Evolutionary conservation across 2,329 filamentous ascomycete species (phyloP), one percentile per base, ranked within the genome.

Genomic region (Fusarium denticulatum): DNA sequence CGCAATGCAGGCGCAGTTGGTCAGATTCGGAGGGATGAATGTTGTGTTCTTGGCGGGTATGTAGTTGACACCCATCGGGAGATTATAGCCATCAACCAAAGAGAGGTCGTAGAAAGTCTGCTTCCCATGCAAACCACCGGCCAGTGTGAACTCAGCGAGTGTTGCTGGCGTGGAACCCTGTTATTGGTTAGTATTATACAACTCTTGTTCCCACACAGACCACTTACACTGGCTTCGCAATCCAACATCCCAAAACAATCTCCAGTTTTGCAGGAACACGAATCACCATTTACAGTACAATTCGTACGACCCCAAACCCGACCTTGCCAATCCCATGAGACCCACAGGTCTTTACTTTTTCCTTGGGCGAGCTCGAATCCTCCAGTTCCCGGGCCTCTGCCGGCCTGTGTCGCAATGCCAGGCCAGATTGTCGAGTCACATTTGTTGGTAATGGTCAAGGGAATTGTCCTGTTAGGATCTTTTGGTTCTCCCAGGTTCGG

Each of bases 21-120:
- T 93, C 28, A 94, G 86, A 77, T 94, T 95, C 14, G 92, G 92
- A 18, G 93, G 92, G 66, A 95, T 91, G 61, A 92, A 87, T 3
- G 85, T 87, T 13, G 88, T 86, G 75, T 93, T 91, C 60, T 88
- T 86, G 28, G 91, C 88, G 7, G 89, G 88, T 32, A 89, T 85
- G 74, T 90, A 88, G 61, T 87, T 85, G 78, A 90, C 89, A 36
- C 89, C 91, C 70, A 95, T 80, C 4, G 93, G 92, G 3, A 96
- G 82, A 79, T 96, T 96, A 86, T 96, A 96, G 55, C 94, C 94
- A 79, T 96, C 94, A 28, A 96, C 94, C 6, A 96, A 86, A 45
- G 93, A 95, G 71, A 96, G 93, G 81, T 96, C 94, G 83, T 95
- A 96, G 80, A 94, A 96, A 15, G 91, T 92, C 79, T 95, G 92